Evolutionary conservation across 2,329 filamentous ascomycete genomes (phyloP), one percentile per base, ranked within the genome.

Genomic region (Boeremia lycopersici): DNA sequence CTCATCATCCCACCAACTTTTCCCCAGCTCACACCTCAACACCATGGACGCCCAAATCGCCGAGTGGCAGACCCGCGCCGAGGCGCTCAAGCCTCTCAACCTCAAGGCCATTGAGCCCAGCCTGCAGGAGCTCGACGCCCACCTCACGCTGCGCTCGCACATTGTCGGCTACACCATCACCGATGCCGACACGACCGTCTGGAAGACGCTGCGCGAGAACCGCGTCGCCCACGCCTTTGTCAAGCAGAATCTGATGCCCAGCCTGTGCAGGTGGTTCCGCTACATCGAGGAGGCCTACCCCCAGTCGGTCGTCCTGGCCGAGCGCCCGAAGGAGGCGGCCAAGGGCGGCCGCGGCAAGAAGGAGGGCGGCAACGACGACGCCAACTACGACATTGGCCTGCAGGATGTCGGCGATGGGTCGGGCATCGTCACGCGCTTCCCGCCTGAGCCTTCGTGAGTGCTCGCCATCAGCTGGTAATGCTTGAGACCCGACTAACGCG

Each of bases 321-420:
- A 74, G 53, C 48, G 62, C 30, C 68, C 71, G 26, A 73, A 68
- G 40, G 71, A 66, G 31, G 73, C 70, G 40, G 65, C 56, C 13
- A 84, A 85, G 42, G 84, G 83, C n/a, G 84, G 84, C 57, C 87
- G 85, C 71, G 85, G 85, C 65, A 90, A 89, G 81, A 91, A 90
- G 74, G 88, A 89, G 47, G 91, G 91, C 61, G 91, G 85, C 53
- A 91, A 90, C 74, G 88, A 89, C 47, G 91, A 91, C 61, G 91
- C 85, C 54, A 96, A 87, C 81, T 98, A 95, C 77, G 92, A 96
- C 72, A 90, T 97, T 74, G 89, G 88, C 2, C 83, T 97, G 33
- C 86, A 89, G 68, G 90, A 96, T 73, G 88, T 89, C 8, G 90
- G 93, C 33, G 88, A 93, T 73, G 92, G 69, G 2, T 67, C 64